Base-by-base conservation (phyloP, 129 eudicot genomes). In the Rutidosis leptorrhynchoides region DNA sequence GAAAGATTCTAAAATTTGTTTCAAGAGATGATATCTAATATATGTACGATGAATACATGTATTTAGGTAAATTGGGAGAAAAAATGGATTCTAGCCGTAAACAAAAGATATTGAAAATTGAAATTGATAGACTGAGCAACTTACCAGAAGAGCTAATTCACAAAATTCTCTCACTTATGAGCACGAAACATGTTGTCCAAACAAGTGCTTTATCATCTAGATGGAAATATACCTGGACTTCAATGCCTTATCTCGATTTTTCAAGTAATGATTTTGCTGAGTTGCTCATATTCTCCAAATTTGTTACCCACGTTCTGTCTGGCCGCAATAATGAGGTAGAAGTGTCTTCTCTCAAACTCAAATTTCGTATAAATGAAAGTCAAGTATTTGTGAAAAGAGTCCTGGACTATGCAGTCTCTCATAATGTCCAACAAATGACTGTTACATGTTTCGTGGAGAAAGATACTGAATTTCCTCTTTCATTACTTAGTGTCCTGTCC, bases 71-170 rank as follows among this genome's bases (percentile, higher is more conserved):
- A 51, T 24, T n/a, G 3, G 5, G 22, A 6, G 26, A 1, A 9
- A 51, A 0, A 19, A 51, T 51, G 57, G 12, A 19, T 51, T 0
- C 0, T 7, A 9, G 0, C 12, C 21, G 20, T 7, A 3, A 51
- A 0, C 7, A 51, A 3, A 46, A 7, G 21, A n/a, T 19, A 15
- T 0, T 16, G 53, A 46, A 2, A 14, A 6, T 3, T 0, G 6
- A 46, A 46, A 1, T 1, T 1, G 53, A 46, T 64, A 43, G 56
- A 43, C 37, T 64, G 24, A 64, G 69, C 24, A 64, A 56, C 35
- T 64, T 64, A 35, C 69, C 69, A 24, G 69, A 64, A 15, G 40
- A 16, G 43, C 54, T 64, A 42, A 64, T 64, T 5, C 16, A 24
- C 12, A 64, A 43, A 64, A 64, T 64, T 9, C 56, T 64, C 3